Conservation (phyloP, 139 green algal species). For the Chlamydomonas sp. region DNA sequence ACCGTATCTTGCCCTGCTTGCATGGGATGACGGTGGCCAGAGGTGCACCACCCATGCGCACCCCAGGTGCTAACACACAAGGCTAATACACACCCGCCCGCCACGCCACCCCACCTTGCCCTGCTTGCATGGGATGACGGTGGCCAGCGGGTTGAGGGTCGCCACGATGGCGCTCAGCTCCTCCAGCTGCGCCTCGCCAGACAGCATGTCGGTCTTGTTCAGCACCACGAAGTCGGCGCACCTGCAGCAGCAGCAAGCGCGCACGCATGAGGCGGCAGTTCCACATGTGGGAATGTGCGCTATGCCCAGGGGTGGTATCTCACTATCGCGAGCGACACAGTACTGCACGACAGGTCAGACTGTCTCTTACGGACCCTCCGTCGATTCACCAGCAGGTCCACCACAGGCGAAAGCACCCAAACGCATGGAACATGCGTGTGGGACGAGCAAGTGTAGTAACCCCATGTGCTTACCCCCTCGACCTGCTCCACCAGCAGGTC, state of each 20-base stretch:
- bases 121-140: conserved; percentile 73
- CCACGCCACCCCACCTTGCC: conserved; percentile 55
- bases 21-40: conserved; percentile 80
- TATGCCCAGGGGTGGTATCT: too few relatives aligned
- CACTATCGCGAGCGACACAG: too few relatives aligned
- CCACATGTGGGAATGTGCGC: too few relatives aligned
- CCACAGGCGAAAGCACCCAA: too few relatives aligned
- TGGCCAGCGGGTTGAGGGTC: conserved; percentile 87
- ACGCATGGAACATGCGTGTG: too few relatives aligned
- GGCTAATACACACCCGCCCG: background rate
- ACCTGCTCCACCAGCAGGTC: background rate
- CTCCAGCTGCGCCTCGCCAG: conserved; percentile 44
- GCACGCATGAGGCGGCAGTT: too few relatives aligned
- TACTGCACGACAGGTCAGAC: too few relatives aligned
- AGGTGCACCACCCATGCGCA: conserved; percentile 32
- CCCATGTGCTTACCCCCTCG: background rate
- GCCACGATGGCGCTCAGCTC: conserved; percentile 76
- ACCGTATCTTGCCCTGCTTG: conserved; percentile 65
- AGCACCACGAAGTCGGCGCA: conserved; percentile 91
- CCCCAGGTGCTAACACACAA: background rate
- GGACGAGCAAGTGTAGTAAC: too few relatives aligned
- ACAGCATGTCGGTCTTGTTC: conserved; percentile 87
- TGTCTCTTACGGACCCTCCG: too few relatives aligned
- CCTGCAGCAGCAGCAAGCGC: conserved; percentile 2
- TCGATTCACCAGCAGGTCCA: too few relatives aligned